Conservation (phyloP, 805 yeast genomes). For the Kurtzmaniella fragi region DNA sequence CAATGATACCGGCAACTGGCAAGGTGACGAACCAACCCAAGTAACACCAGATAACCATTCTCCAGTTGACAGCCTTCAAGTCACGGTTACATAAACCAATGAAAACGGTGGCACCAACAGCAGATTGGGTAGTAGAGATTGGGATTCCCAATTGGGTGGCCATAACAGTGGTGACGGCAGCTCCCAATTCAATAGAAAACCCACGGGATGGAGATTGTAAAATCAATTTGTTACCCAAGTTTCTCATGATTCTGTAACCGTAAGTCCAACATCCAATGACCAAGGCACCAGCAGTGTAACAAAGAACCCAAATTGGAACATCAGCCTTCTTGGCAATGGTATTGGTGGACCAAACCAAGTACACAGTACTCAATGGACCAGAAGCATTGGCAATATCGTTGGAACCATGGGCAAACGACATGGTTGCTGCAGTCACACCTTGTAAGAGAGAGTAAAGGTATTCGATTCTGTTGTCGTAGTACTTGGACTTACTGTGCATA, state of each 20-base stretch:
- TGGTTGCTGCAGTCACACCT: conserved; percentile 69
- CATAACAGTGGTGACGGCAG: conserved; percentile 70
- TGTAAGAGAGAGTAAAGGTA: conserved; percentile 64
- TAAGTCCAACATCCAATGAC: conserved; percentile 67
- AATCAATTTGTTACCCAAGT: conserved; percentile 69
- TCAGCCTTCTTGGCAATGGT: conserved; percentile 41
- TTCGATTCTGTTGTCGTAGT: conserved; percentile 67
- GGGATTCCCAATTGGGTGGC: conserved; percentile 72
- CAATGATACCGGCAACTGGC: conserved; percentile 68
- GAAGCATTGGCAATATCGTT: conserved; percentile 76
- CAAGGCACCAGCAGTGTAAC: conserved; percentile 61
- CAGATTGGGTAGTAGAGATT: conserved; percentile 73
- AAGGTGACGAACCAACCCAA: conserved; percentile 69
- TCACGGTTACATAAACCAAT: conserved; percentile 72
- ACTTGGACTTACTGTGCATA: conserved; percentile 56
- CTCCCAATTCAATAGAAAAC: conserved; percentile 70
- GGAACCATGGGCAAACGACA: conserved; percentile 82
- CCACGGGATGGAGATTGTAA: conserved; percentile 78
- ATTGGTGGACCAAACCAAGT: conserved; percentile 55
- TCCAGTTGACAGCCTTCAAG: conserved; percentile 64
- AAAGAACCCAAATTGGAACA: conserved; percentile 69
- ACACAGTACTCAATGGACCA: conserved; percentile 68
- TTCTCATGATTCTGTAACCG: conserved; percentile 66
- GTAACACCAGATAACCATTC: conserved; percentile 69
- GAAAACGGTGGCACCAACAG: conserved; percentile 72